A percentile compares a stretch with the other conserved stretches of the same genome.
These are phyloP conservation scores for Globisporangium emineosum DNA, from an alignment of 352 stramenopile genomes.

Conservation along the genomic window DNA sequence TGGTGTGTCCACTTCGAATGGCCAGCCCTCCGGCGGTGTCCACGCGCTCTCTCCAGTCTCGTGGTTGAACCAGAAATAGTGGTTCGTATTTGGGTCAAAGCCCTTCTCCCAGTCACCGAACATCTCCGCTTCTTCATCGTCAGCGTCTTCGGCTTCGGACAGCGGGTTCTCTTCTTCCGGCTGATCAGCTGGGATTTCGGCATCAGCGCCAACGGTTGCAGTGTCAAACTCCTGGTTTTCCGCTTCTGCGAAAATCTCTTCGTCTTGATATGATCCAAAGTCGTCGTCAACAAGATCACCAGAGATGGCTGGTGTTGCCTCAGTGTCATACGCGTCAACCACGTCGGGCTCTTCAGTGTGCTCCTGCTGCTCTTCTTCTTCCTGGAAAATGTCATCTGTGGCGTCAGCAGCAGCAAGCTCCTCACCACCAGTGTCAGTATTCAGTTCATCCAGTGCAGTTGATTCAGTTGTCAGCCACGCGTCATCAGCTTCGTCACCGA, in stretches of 20 bases:
- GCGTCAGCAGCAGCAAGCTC: background rate
- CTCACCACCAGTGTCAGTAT: background rate
- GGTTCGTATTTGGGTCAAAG: constrained; percentile 74
- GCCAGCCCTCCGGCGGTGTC: constrained; percentile 74
- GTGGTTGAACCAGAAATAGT: constrained; percentile 91
- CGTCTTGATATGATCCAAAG: background rate
- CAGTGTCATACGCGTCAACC: background rate
- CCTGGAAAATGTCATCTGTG: background rate
- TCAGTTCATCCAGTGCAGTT: background rate
- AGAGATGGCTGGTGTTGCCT: background rate
- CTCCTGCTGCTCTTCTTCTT: background rate
- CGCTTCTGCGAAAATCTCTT: background rate
- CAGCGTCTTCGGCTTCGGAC: constrained; percentile 43
- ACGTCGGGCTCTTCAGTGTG: background rate
- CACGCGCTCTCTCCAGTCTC: constrained; percentile 73
- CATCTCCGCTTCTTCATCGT: constrained; percentile 72
- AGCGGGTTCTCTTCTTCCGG: constrained; percentile 21
- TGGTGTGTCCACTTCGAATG: constrained; percentile 59
- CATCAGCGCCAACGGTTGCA: constrained; percentile 7
- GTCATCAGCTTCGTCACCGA: constrained; percentile 7
- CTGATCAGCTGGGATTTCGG: background rate
- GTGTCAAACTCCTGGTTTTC: background rate
- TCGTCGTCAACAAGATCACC: background rate
- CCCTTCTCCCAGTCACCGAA: constrained; percentile 87
- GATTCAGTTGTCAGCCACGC: constrained; percentile 11